Base-by-base conservation (phyloP, 495 filamentous ascomycete genomes). In the Aspergillus mulundensis region DNA sequence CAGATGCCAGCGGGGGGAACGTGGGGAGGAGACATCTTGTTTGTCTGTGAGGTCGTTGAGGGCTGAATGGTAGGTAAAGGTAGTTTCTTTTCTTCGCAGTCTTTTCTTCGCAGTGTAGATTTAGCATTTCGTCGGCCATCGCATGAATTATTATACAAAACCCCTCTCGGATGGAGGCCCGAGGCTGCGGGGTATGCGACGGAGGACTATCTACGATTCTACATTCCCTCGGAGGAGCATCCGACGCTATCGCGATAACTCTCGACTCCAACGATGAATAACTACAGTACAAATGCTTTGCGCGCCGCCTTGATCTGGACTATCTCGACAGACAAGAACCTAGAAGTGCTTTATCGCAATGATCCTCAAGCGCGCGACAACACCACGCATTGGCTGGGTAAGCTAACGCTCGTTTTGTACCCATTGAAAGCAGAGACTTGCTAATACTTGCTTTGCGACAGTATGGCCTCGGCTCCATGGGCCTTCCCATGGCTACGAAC, bases 381-480 rank as follows among this genome's bases (percentile, higher is more conserved):
- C 21, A 1, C 39, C 40, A 12, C 32, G 25, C 28, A 44, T 54
- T 8, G 40, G 41, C 23, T 54, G 51, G 51, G 51, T 45, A 24
- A 21, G 51, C 28, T 4, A 38, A 40, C 28, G 48, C n/a, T n/a
- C n/a, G n/a, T n/a, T n/a, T n/a, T n/a, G n/a, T n/a, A n/a, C n/a
- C n/a, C 25, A 28, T 28, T 28, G 25, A 28, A 28, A 28, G 4
- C 25, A 28, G 3, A 8, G 8, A 8, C 25, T 28, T 36, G 11
- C 23, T 32, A 11, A 42, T 20, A 15, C 7, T 15, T 11, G 7
- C 12, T 3, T 3, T 60, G 41, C 49, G 45, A 16, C 62, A 63
- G 54, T 58, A 54, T 52, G 70, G 72, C 19, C 63, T 73, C 15
- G 72, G 72, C 15, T 71, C 65, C 14, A 72, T 72, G 72, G 71